phyloP scores from a whole-genome alignment of 2,329 filamentous ascomycete genomes.

The Penicillium sp. region DNA sequence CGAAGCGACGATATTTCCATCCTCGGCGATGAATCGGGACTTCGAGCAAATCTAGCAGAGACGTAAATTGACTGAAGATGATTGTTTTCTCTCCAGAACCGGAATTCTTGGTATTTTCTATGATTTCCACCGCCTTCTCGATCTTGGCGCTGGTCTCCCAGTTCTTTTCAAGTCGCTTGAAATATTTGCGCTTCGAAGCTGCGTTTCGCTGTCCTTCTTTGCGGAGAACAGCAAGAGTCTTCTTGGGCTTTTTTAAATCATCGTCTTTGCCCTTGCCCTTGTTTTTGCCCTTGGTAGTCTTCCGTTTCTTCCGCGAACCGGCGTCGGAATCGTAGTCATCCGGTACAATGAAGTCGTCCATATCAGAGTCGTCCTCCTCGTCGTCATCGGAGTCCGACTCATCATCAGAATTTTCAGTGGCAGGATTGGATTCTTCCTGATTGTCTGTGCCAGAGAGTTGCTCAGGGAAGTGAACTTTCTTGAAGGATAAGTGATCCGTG shows the following conservation, averaged over 20 bases:
- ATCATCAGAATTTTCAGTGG: conserved; percentile 34
- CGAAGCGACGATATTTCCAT: conserved; percentile 65
- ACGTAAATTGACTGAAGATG: conserved; percentile 78
- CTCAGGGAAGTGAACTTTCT: conserved; percentile 65
- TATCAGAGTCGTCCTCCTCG: conserved; percentile 29
- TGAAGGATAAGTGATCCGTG: conserved; percentile 71
- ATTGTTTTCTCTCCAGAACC: conserved; percentile 68
- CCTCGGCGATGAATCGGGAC: conserved; percentile 61
- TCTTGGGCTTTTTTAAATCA: conserved; percentile 45
- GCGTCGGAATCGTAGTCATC: conserved; percentile 22
- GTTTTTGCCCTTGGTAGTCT: neutral
- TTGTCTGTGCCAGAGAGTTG: conserved; percentile 24
- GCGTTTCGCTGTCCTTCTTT: conserved; percentile 62
- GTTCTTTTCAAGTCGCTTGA: conserved; percentile 61
- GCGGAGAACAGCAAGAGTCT: conserved; percentile 63
- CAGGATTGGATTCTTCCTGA: neutral
- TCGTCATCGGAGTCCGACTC: conserved; percentile 22
- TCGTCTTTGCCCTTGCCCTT: conserved; percentile 33
- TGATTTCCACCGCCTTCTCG: conserved; percentile 62
- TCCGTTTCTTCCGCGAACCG: conserved; percentile 8
- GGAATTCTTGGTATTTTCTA: conserved; percentile 49
- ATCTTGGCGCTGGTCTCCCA: conserved; percentile 76
- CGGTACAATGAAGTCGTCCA: conserved; percentile 12
- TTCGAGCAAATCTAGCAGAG: conserved; percentile 72
- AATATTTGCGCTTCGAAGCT: conserved; percentile 64